phyloP scores from a whole-genome alignment of 148 eudicot genomes.

The Chenopodium formosanum region DNA sequence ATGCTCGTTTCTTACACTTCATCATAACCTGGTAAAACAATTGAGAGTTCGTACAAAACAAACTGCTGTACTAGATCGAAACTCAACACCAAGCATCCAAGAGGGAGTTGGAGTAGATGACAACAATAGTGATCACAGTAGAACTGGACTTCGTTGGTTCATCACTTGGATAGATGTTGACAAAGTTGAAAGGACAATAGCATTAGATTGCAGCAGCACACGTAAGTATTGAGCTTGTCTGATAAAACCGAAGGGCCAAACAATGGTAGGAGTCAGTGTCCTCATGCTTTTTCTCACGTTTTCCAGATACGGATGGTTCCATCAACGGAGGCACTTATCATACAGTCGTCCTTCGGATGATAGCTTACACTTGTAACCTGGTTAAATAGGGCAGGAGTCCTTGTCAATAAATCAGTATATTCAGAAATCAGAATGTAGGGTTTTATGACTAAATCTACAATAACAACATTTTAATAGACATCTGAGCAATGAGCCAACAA shows the following conservation, averaged over 20 bases:
- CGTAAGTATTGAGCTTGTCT: no score
- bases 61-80: background rate
- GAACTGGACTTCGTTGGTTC: background rate
- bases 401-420: background rate
- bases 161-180: background rate
- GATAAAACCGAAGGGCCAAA: background rate
- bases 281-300: conserved; percentile 31
- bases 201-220: no score
- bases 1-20: background rate
- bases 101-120: background rate
- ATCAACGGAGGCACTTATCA: conserved; percentile 92
- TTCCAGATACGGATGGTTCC: conserved; percentile 89
- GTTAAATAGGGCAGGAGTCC: background rate
- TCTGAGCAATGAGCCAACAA: no score
- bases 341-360: conserved; percentile 89
- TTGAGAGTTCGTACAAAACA: background rate
- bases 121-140: background rate
- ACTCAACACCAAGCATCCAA: background rate
- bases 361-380: conserved; percentile 98
- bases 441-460: background rate
- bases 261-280: background rate
- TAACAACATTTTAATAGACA: no score
- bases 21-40: background rate
- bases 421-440: background rate
- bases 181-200: background rate